These are phyloP conservation scores for Wallacemonas sp. DNA, from an alignment of 208 protist species.

Conservation along the genomic window DNA sequence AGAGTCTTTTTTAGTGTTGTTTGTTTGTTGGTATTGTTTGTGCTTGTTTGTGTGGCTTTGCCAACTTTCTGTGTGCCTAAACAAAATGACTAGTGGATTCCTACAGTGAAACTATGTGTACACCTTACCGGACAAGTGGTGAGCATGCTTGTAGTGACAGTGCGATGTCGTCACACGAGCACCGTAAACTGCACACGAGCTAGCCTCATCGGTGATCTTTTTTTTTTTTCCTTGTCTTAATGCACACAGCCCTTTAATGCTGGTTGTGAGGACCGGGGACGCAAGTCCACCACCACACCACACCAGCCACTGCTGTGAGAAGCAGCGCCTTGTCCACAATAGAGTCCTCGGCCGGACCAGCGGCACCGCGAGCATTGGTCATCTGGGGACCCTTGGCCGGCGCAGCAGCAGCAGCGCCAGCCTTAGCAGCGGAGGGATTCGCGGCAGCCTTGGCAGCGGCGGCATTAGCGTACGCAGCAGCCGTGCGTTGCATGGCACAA, in stretches of 20 bases:
- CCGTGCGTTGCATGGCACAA: slow-evolving; percentile 25
- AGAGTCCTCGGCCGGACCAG: slow-evolving; percentile 56
- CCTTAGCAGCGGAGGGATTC: slow-evolving; percentile 7
- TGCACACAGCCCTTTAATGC: no score
- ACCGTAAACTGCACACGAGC: no score
- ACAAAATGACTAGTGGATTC: no score
- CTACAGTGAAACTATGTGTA: no score
- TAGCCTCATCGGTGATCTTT: no score
- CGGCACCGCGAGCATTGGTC: slow-evolving; percentile 57
- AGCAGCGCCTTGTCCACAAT: slow-evolving; percentile 71
- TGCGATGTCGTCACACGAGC: no score
- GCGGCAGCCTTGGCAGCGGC: slow-evolving; percentile 7
- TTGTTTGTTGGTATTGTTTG: neutral
- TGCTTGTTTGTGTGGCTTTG: neutral
- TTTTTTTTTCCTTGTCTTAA: no score
- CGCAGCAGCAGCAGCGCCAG: slow-evolving; percentile 21
- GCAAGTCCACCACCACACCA: slow-evolving; percentile 59
- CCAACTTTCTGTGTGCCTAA: neutral
- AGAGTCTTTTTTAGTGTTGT: neutral
- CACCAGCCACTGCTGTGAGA: slow-evolving; percentile 26
- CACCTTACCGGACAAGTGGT: no score
- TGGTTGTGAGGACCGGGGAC: slow-evolving; percentile 63
- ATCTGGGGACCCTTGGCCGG: slow-evolving; percentile 23
- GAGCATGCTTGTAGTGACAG: no score
- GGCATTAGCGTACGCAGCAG: slow-evolving; percentile 17